These are phyloP conservation scores for Phoma sp. DNA, from an alignment of 2,329 filamentous ascomycete genomes.

Conservation along the genomic window DNA sequence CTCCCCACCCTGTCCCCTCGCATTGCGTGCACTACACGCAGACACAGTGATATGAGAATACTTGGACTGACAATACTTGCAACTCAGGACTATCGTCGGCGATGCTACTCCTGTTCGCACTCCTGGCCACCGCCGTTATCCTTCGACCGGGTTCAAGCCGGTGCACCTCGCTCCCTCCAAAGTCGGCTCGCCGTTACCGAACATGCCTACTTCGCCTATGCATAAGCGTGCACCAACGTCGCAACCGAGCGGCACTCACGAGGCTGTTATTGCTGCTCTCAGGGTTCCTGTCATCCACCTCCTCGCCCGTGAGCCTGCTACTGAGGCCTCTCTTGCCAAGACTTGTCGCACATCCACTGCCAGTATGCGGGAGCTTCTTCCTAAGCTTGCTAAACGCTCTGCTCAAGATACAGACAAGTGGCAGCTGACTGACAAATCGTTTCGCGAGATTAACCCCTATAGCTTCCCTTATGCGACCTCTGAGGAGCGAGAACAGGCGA, in stretches of 20 bases:
- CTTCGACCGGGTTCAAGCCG: slow-evolving; percentile 45
- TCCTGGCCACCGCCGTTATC: slow-evolving; percentile 46
- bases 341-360: slow-evolving; percentile 40
- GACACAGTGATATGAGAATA: slow-evolving; percentile 20
- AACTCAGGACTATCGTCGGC: slow-evolving; percentile 47
- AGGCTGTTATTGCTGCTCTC: slow-evolving; percentile 51
- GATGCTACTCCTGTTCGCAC: slow-evolving; percentile 42
- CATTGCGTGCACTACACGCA: slow-evolving; percentile 5
- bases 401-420: slow-evolving; percentile 53
- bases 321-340: slow-evolving; percentile 40
- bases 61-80: slow-evolving; percentile 41
- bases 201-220: slow-evolving; percentile 48
- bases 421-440: slow-evolving; percentile 64
- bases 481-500: slow-evolving; percentile 65
- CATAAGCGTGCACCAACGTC: slow-evolving; percentile 51
- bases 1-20: slow-evolving; percentile 17
- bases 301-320: slow-evolving; percentile 55
- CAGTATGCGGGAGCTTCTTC: slow-evolving; percentile 42
- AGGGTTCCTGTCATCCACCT: slow-evolving; percentile 58
- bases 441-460: slow-evolving; percentile 68
- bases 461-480: slow-evolving; percentile 64
- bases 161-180: slow-evolving; percentile 47
- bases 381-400: slow-evolving; percentile 62
- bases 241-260: slow-evolving; percentile 45
- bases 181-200: slow-evolving; percentile 50